Base-by-base conservation (phyloP, 768 basidiomycete species). In the Lepiota brunneoincarnata region DNA sequence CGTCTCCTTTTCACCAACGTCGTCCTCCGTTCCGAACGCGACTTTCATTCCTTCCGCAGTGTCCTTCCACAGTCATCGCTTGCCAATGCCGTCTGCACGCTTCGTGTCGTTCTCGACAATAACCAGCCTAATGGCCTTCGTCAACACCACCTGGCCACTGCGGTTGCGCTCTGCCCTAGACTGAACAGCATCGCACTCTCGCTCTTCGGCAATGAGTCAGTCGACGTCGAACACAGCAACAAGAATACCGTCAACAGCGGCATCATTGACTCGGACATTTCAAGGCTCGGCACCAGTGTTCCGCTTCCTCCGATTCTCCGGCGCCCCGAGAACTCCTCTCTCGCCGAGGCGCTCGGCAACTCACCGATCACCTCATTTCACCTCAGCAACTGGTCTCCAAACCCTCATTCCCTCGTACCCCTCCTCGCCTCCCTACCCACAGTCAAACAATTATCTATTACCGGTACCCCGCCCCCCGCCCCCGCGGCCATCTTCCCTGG, bases 321-420 rank as follows among this genome's bases (percentile, higher is more conserved):
- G 81, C 60, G 72, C 77, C 0, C 65, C 64, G 48, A 83, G 81
- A 28, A 67, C 75, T 18, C 15, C 65, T 79, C 39, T 75, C 89
- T 47, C 77, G 53, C 44, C 44, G 49, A 51, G 35, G 45, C 38
- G 31, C 49, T 70, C 49, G 65, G 76, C 9, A 84, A 81, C n/a
- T 82, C 86, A 1, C 63, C 57, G 41, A 79, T 82, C 57, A 70
- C 76, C 26, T 67, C 74, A 4, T 73, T 90, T 4, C 77, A 78
- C 51, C 84, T 90, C 61, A 79, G 76, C 63, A 89, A 90, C 63
- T 89, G 85, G 86, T 83, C 87, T 10, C 79, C 83, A 57, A 82
- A 86, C 62, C 68, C 75, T 46, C 68, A 79, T 37, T 70, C 78
- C 14, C 69, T 89, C 48, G 69, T 75, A 43, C 83, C 86, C 65